A percentile compares a stretch with the other conserved stretches of the same genome.
Evolutionary conservation across 23 red algal species (phyloP).

Genomic region (Gracilaria gracilis): DNA sequence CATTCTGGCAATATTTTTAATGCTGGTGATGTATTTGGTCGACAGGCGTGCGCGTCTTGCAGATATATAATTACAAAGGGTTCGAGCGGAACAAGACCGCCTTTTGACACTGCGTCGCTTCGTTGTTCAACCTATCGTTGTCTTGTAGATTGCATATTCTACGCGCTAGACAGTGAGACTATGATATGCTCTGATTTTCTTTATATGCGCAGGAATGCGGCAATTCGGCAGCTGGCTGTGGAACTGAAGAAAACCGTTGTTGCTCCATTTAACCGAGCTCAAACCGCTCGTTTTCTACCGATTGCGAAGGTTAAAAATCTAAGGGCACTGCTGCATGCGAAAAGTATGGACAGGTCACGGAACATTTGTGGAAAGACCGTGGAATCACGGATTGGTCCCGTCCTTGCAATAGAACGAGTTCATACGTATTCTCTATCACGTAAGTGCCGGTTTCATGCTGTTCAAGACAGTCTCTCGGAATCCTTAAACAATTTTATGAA

Average conservation of each 20-base stretch:
- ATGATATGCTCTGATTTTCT: neutral
- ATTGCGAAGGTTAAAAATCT: neutral
- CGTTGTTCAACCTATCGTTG: neutral
- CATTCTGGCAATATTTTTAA: neutral
- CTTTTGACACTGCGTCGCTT: neutral
- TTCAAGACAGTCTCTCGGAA: neutral
- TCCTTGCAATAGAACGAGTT: too few species aligned
- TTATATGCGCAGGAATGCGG: neutral
- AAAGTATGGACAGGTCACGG: neutral
- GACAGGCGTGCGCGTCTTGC: neutral
- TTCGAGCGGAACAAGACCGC: neutral
- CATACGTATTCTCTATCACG: too few species aligned
- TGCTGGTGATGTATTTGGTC: neutral
- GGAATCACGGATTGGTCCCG: too few species aligned
- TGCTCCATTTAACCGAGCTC: neutral
- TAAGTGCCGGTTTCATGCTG: neutral
- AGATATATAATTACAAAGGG: slow-evolving; percentile 12
- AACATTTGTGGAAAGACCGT: neutral
- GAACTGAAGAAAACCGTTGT: neutral
- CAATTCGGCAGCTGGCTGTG: neutral
- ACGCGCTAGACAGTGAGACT: neutral
- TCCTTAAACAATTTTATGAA: too few species aligned
- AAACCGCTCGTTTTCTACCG: neutral
- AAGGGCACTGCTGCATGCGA: neutral
- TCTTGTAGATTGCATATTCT: neutral